Conservation (phyloP, 2,329 filamentous ascomycete species). For the Aspergillus nomiae region DNA sequence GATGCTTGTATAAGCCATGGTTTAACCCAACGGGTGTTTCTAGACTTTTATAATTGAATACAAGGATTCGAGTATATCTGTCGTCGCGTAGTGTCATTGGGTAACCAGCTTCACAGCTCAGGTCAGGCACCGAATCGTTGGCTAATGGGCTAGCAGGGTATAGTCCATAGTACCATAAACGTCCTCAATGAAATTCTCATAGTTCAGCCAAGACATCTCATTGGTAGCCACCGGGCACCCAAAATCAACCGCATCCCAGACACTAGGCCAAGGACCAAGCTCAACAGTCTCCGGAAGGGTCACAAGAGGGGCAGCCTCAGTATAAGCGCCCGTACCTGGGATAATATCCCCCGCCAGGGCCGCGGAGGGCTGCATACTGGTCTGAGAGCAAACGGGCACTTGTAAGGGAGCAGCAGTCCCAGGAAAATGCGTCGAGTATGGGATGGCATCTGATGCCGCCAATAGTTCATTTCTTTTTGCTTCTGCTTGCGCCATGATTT, state of each 20-base stretch:
- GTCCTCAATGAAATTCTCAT: constrained; percentile 32
- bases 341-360: not conserved
- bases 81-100: not conserved
- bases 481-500: constrained; percentile 30
- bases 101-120: not conserved
- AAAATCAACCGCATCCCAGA: constrained; percentile 31
- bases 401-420: constrained; percentile 3
- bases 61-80: not conserved
- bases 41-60: not conserved
- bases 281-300: constrained; percentile 5
- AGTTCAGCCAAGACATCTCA: constrained; percentile 29
- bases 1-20: not conserved
- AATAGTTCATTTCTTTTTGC: constrained; percentile 16
- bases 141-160: constrained; percentile 17
- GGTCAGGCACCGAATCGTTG: not conserved
- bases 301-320: not conserved
- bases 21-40: not conserved
- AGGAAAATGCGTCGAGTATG: constrained; percentile 6
- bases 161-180: constrained; percentile 26
- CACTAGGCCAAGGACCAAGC: constrained; percentile 21
- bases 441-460: not conserved
- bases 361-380: not conserved
- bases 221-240: constrained; percentile 8
- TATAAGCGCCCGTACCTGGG: not conserved
- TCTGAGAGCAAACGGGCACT: not conserved